Base-by-base conservation (phyloP, 108 stramenopile species). In the Phaeodactylum tricornutum region DNA sequence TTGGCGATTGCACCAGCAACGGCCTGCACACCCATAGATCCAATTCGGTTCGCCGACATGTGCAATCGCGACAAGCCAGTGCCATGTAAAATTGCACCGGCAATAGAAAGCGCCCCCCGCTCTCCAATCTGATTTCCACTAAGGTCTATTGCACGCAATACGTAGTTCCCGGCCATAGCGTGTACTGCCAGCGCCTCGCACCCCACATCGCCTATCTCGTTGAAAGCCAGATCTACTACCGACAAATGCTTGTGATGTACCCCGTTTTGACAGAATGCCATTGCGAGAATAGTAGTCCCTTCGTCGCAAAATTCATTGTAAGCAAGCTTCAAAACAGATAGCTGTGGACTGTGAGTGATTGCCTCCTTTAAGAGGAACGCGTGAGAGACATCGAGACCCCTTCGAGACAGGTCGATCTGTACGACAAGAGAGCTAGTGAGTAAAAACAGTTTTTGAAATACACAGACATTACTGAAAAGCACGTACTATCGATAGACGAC, bases 171-270 rank as follows among this genome's bases (percentile, higher is more conserved):
- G 29, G 81, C 67, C 8, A 84, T 62, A 25, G 62, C 62, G 24
- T 73, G 52, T 27, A 66, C 30, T 12, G 79, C 71, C 4, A 88
- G 54, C 15, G 79, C 65, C 15, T 64, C 48, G 47, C 81, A 84
- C 9, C 86, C 86, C 15, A 51, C 69, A 47, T 88, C 79, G 14
- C 86, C 79, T 47, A 88, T 71, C 28, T 55, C 55, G 57, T 88
- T 88, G 63, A 88, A 88, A 11, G 77, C 81, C 17, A 88, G 45
- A 37, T 84, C 86, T 30, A 88, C 57, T 1, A 80, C 65, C 3
- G 74, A 54, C 21, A 88, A 57, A 31, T 62, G 63, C 40, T 55
- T 57, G 41, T 88, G 86, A 44, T 76, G 77, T 42, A 48, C 38
- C 7, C 72, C 69, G 17, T 73, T 60, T 31, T 42, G 5, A 29